phyloP scores from a whole-genome alignment of 2,329 filamentous ascomycete species.

The Colletotrichum limetticola region DNA sequence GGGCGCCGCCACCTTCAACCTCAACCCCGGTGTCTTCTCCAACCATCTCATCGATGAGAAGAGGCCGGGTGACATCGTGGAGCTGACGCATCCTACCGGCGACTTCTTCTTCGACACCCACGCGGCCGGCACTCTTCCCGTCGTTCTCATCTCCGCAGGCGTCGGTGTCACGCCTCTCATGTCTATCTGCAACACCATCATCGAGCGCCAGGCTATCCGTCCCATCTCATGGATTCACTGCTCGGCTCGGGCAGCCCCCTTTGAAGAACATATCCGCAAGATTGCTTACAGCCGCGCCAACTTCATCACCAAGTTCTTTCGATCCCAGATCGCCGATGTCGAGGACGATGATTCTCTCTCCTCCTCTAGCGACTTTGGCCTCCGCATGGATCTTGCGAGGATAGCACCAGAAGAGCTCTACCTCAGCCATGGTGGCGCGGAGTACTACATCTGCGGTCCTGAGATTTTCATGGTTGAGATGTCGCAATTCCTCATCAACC shows the following conservation, averaged over 20 bases:
- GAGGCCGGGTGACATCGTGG: conserved; percentile 69
- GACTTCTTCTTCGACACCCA: conserved; percentile 67
- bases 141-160: conserved; percentile 72
- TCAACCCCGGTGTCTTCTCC: conserved; percentile 73
- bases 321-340: conserved; percentile 57
- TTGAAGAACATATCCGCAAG: conserved; percentile 61
- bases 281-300: conserved; percentile 51
- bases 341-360: conserved; percentile 54
- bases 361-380: conserved; percentile 53
- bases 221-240: conserved; percentile 70
- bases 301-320: conserved; percentile 58
- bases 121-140: conserved; percentile 52
- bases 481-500: conserved; percentile 52
- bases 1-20: conserved; percentile 54
- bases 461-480: conserved; percentile 66
- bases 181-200: conserved; percentile 68
- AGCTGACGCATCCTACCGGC: conserved; percentile 74
- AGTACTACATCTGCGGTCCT: conserved; percentile 66
- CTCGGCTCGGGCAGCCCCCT: conserved; percentile 59
- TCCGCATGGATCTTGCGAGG: conserved; percentile 58
- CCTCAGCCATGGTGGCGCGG: conserved; percentile 55
- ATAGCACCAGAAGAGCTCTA: conserved; percentile 57
- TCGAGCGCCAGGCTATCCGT: conserved; percentile 55
- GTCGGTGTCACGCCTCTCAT: conserved; percentile 70
- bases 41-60: conserved; percentile 74